These are phyloP conservation scores for Pterocarpus santalinus DNA, from an alignment of 306 rosid genomes.

Conservation along the genomic window DNA sequence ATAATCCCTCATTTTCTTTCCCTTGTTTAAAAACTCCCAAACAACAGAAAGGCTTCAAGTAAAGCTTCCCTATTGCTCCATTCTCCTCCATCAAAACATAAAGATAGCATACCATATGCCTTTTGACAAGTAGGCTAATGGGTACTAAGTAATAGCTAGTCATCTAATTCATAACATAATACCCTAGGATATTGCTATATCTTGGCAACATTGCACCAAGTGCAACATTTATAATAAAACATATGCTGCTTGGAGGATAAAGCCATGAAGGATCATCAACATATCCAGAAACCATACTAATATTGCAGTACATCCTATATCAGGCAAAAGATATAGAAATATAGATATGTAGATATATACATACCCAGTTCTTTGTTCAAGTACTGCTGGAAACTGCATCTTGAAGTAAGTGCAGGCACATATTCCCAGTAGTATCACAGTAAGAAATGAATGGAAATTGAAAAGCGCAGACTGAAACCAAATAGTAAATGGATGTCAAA, in stretches of 20 bases:
- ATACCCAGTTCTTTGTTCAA: slow-evolving; percentile 65
- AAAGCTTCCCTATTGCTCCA: slow-evolving; percentile 13
- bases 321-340: slow-evolving; percentile 3
- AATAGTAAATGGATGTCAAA: slow-evolving; percentile 42
- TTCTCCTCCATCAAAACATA: slow-evolving; percentile 1
- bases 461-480: slow-evolving; percentile 62
- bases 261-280: slow-evolving; percentile 18
- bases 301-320: not conserved
- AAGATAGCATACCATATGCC: not conserved
- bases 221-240: not conserved
- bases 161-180: not conserved
- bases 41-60: not conserved
- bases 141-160: not conserved
- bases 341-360: too few relatives aligned
- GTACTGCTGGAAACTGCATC: slow-evolving; percentile 64
- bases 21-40: not conserved
- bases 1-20: slow-evolving; percentile 9
- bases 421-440: slow-evolving; percentile 61
- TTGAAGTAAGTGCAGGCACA: slow-evolving; percentile 63
- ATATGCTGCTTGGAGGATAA: slow-evolving; percentile 19
- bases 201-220: slow-evolving; percentile 8
- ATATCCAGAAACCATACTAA: not conserved
- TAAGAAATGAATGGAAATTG: slow-evolving; percentile 64
- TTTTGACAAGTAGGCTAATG: not conserved
- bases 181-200: not conserved